Evolutionary conservation across 148 eudicot genomes (phyloP), one percentile per base, ranked within the genome.

Genomic region (Spergularia marina): DNA sequence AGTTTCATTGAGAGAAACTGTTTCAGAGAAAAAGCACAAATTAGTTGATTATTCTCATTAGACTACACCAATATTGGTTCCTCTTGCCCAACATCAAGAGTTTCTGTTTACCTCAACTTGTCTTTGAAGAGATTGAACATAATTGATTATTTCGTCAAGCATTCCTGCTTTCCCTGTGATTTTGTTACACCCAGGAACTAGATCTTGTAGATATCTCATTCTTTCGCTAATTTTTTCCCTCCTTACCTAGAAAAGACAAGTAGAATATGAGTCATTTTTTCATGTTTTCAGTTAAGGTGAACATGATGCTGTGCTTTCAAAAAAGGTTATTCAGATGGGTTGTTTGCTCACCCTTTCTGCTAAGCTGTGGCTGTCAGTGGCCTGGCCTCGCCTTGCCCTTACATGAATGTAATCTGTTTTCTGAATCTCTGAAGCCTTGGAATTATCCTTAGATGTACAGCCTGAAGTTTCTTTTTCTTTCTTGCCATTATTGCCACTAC

Each of bases 311-410:
- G 30, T 15, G 51, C 49, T 44, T 51, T 49, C 4, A 34, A 3
- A 40, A 2, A 10, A 4, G n/a, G 10, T 20, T 18, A 7, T 78
- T 44, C 18, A 60, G 49, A 7, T 14, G 4, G 44, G 11, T 67
- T 11, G 14, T 65, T 59, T 52, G 79, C 92, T 71, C 78, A 92
- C 97, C 80, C 98, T 89, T 87, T 95, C 98, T 40, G 98, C 97
- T 82, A 95, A 83, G 86, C 98, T 95, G 75, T 95, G 99, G 90
- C 97, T 95, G 76, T 95, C 99, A 54, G 99, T 95, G 69, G 99
- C 99, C 76, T 95, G 98, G 63, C 98, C 98, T 54, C 97, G 96
- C 21, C 97, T 91, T 40, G 98, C 98, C 39, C 98, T 85, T 53
- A 95, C 98, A 72, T 95, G 98, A 73, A 95, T 95, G 81, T 92